A percentile compares a stretch with the other conserved stretches of the same genome.
These are phyloP conservation scores for Aegilops umbellulata DNA, from an alignment of 176 grass and related monocot genomes.

Conservation along the genomic window DNA sequence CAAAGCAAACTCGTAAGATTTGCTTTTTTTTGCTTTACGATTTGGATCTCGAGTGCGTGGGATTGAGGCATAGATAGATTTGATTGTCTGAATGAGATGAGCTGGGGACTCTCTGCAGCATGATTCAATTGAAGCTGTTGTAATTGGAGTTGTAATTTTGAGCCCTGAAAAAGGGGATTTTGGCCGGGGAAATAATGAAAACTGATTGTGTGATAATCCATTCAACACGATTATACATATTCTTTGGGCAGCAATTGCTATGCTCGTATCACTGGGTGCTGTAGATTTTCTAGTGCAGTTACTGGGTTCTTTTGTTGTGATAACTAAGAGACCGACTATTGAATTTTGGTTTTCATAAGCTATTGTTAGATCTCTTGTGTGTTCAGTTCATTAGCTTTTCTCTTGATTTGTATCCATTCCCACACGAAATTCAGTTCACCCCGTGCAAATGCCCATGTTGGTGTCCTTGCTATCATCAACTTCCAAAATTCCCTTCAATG, in stretches of 20 bases:
- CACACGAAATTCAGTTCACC: background rate
- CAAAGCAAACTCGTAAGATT: conserved; percentile 43
- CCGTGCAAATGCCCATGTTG: background rate
- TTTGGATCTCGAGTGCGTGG: conserved; percentile 26
- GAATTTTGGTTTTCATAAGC: background rate
- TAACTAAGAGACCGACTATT: background rate
- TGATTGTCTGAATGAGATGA: conserved; percentile 13
- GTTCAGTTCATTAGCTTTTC: background rate
- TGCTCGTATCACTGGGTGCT: background rate
- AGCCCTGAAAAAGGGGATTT: conserved; percentile 22
- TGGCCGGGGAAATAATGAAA: conserved; percentile 39
- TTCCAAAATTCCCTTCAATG: background rate
- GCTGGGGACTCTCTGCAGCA: background rate
- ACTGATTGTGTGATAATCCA: background rate
- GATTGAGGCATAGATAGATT: conserved; percentile 24
- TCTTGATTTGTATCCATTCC: background rate
- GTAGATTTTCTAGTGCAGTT: background rate
- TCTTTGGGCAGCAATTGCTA: conserved; percentile 16
- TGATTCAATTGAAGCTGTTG: conserved; percentile 32
- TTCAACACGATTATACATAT: conserved; percentile 22
- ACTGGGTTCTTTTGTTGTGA: background rate
- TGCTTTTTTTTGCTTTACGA: conserved; percentile 3
- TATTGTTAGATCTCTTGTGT: background rate
- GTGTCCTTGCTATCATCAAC: too few species aligned
- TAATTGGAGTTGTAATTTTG: conserved; percentile 9